Evolutionary conservation across 192 early-diverging fungal genomes (phyloP).

Genomic region (Mortierella antarctica): DNA sequence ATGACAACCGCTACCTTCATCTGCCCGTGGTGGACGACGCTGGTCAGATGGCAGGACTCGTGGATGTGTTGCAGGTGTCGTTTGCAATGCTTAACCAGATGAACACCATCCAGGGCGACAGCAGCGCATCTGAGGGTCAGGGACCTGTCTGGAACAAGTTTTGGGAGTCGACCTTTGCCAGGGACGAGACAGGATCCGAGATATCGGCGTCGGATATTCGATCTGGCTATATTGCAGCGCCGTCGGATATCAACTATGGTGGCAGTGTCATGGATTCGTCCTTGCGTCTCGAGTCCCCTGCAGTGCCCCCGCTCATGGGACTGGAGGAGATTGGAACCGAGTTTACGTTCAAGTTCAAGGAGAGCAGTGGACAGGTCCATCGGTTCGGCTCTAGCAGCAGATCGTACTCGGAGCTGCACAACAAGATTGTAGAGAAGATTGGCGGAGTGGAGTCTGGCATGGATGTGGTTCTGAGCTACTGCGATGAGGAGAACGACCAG

Average conservation of each 20-base stretch:
- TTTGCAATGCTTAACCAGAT: constrained; percentile 83
- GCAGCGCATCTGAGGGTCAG: constrained; percentile 23
- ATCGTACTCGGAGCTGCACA: constrained; percentile 62
- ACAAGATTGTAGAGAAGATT: constrained; percentile 68
- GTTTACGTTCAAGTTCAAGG: constrained; percentile 72
- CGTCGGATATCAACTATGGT: constrained; percentile 37
- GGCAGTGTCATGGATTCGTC: constrained; percentile 30
- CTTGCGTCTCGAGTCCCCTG: constrained; percentile 17
- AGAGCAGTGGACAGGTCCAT: constrained; percentile 72
- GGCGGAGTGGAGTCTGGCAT: constrained; percentile 30
- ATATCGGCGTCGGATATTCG: constrained; percentile 40
- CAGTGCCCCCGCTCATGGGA: constrained; percentile 5
- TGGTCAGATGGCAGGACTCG: constrained; percentile 76
- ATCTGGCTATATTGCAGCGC: constrained; percentile 21
- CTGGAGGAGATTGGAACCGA: constrained; percentile 36
- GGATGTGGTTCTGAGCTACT: constrained; percentile 64
- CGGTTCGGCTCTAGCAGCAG: constrained; percentile 65
- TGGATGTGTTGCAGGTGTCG: constrained; percentile 83
- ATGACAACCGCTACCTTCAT: constrained; percentile 79
- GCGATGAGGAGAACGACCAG: constrained; percentile 91
- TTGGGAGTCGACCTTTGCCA: constrained; percentile 53
- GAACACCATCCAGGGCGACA: constrained; percentile 59
- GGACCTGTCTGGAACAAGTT: constrained; percentile 60
- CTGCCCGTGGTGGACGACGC: constrained; percentile 76
- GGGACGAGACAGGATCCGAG: constrained; percentile 53